Evolutionary conservation across 2,329 filamentous ascomycete species (phyloP), one percentile per base, ranked within the genome.

Genomic region (Colletotrichum camelliae): DNA sequence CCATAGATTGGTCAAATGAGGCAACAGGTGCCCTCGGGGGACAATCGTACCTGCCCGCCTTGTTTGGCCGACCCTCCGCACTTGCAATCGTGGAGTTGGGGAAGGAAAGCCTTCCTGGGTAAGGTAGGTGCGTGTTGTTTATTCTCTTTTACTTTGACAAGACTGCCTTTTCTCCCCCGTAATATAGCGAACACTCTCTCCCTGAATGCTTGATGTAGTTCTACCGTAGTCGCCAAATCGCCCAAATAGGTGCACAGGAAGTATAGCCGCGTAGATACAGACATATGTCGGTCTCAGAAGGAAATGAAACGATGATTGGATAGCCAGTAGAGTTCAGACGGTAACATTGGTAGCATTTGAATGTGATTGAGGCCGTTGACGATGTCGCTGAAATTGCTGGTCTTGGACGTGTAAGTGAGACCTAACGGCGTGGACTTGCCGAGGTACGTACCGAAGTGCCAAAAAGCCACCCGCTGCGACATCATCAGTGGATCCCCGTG

Each of bases 401-500:
- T 12, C 10, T 52, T 52, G 43, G 43, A 12, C 10, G 52, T 68
- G 52, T 68, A 58, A 68, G 66, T 68, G 33, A 60, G 48, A 29
- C 16, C 24, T 29, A 31, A 52, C n/a, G 43, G 43, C 43, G 21
- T 69, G 12, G 21, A 33, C 18, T 7, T 58, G 21, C 24, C 27
- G 15, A 65, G 72, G 48, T 71, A 74, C 72, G 72, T 74, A 72
- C 29, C 29, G 61, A 37, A 31, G 27, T 39, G 29, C 64, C 29
- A 31, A 24, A 58, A 29, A 29, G 29, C 48, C 16, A 48, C 48
- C n/a, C 16, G 37, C 18, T 27, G 57, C 55, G 24, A 29, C 60
- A 24, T 35, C 60, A 60, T 58, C 13, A 72, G 62, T 29, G 62
- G 72, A 33, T 35, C 52, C 4, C 43, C 64, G 37, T 75, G 70